Evolutionary conservation across 441 rosid genomes (phyloP), one percentile per base, ranked within the genome.

Genomic region (Kokia cookei): DNA sequence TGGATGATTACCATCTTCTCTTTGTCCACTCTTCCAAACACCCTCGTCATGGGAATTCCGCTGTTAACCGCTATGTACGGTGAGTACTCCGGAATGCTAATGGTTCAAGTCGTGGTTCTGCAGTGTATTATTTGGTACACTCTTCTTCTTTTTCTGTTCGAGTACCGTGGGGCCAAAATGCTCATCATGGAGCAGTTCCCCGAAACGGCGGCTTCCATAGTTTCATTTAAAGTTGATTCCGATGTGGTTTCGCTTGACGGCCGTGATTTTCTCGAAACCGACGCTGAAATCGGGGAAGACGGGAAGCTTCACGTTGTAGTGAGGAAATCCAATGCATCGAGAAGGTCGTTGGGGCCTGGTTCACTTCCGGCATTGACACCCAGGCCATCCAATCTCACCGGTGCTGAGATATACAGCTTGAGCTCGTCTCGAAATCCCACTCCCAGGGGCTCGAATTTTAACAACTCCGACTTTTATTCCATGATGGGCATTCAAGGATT

Each of bases 91-190:
- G 90, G 91, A 5, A 79, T 77, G 10, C 86, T 89, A 45, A 89
- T 89, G 93, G 90, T 89, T 17, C 93, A 86, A 13, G 82, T 89
- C 61, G 91, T 89, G 11, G 93, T 89, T 24, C 84, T 89, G 53
- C 93, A 89, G 85, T 86, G 93, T 72, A 84, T 87, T 58, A 86
- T 89, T 7, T 89, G 93, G 93, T 87, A 87, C 82, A 89, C 93
- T 42, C 86, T 89, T 26, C 87, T 89, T 6, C 82, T 89, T 15
- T 89, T 86, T 40, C 86, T 89, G 3, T 89, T 89, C 72, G 93
- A 89, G 83, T 89, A 87, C 66, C 86, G 90, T 0, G 91, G 90
- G 3, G 91, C 91, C 29, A 87, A 84, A 85, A 84, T 89, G 73
- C 79, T 89, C 6, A 89, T 89, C 79, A 86, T 80, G 86, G 90